phyloP scores from a whole-genome alignment of 345 rosid genomes.

The Boechera stricta region DNA sequence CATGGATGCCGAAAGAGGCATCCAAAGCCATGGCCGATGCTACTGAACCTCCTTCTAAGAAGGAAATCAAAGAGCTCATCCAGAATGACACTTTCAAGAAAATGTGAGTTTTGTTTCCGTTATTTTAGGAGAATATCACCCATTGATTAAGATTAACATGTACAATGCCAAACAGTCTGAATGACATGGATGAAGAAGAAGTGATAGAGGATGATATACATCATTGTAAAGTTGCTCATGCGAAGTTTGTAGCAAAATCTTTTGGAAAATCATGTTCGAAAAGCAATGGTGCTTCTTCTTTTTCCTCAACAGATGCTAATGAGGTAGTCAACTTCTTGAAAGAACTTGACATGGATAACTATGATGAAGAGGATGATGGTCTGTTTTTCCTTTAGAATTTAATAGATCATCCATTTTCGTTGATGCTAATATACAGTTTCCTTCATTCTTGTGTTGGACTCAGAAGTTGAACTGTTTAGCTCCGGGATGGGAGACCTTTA shows the following conservation, averaged over 20 bases:
- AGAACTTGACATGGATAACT: slow-evolving; percentile 85
- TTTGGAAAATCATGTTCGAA: slow-evolving; percentile 56
- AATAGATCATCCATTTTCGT: background rate
- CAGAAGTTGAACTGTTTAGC: slow-evolving; percentile 70
- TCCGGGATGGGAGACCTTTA: slow-evolving; percentile 67
- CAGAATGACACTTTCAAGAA: slow-evolving; percentile 48
- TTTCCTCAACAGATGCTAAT: slow-evolving; percentile 45
- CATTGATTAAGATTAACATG: background rate
- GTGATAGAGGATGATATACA: slow-evolving; percentile 41
- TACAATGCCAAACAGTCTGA: slow-evolving; percentile 13
- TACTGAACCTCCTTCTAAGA: slow-evolving; percentile 70
- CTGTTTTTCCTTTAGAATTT: too few species aligned
- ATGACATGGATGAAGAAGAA: slow-evolving; percentile 48
- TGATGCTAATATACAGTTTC: background rate
- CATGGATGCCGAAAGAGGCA: too few species aligned
- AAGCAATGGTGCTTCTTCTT: slow-evolving; percentile 43
- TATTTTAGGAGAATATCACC: background rate
- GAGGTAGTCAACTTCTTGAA: slow-evolving; percentile 62
- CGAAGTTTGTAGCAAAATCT: slow-evolving; percentile 66
- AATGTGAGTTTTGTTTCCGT: slow-evolving; percentile 42
- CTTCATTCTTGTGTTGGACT: slow-evolving; percentile 26
- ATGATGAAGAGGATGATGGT: slow-evolving; percentile 86
- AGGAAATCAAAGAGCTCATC: slow-evolving; percentile 69
- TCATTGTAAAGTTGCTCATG: slow-evolving; percentile 53
- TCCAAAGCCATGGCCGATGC: slow-evolving; percentile 3